These are phyloP conservation scores for Candida boidinii DNA, from an alignment of 805 yeast species.

Conservation along the genomic window DNA sequence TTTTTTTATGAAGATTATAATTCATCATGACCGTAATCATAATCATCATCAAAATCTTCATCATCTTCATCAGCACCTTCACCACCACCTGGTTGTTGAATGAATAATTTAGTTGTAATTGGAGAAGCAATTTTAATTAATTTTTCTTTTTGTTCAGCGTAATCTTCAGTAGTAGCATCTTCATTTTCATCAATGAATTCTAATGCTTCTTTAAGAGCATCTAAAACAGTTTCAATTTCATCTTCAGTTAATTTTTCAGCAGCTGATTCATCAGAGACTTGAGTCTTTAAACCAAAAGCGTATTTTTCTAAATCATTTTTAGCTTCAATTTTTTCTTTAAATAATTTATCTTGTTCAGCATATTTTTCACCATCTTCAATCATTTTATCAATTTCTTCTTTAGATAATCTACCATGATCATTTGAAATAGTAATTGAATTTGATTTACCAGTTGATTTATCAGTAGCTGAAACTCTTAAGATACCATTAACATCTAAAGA, in stretches of 20 bases:
- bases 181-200: conserved; percentile 59
- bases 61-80: conserved; percentile 41
- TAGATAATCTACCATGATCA: conserved; percentile 88
- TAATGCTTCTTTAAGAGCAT: conserved; percentile 78
- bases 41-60: conserved; percentile 46
- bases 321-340: conserved; percentile 79
- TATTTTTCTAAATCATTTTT: conserved; percentile 85
- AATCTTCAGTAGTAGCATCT: conserved; percentile 88
- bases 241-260: conserved; percentile 73
- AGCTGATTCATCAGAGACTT: conserved; percentile 33
- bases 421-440: conserved; percentile 88
- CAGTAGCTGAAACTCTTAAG: conserved; percentile 78
- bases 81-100: conserved; percentile 34
- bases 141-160: conserved; percentile 83
- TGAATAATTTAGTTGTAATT: conserved; percentile 80
- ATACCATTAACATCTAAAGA: conserved; percentile 84
- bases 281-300: conserved; percentile 74
- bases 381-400: conserved; percentile 95
- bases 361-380: conserved; percentile 94
- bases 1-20: conserved; percentile 27
- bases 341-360: conserved; percentile 82
- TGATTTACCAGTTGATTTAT: conserved; percentile 90
- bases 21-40: conserved; percentile 64
- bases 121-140: conserved; percentile 82
- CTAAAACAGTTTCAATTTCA: conserved; percentile 81